A percentile compares a stretch with the other conserved stretches of the same genome.
phyloP scores from a whole-genome alignment of 768 basidiomycete genomes.

The Stropharia rugosoannulata region DNA sequence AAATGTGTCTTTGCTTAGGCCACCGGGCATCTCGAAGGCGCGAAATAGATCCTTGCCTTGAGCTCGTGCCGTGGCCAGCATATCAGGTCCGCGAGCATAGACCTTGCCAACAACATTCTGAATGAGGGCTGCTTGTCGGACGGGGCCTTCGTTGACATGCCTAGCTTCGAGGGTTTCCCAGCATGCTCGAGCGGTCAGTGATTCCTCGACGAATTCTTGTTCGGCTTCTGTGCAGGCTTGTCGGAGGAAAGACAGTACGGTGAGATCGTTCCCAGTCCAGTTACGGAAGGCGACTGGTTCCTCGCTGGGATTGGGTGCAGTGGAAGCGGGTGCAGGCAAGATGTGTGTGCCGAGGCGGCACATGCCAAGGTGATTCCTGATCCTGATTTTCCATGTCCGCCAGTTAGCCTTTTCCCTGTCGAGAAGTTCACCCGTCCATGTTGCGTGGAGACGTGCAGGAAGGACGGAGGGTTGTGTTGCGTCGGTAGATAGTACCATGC shows the following conservation, averaged over 20 bases:
- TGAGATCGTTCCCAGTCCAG: background rate
- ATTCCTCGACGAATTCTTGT: background rate
- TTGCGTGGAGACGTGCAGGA: no score
- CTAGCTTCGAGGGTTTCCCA: background rate
- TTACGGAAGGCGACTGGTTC: background rate
- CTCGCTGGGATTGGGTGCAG: background rate
- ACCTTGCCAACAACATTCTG: background rate
- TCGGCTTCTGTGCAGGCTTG: background rate
- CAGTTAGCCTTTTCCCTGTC: no score
- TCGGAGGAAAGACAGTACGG: background rate
- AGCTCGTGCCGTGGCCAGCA: conserved; percentile 3
- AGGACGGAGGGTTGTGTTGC: no score
- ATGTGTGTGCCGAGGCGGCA: no score
- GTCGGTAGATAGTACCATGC: no score
- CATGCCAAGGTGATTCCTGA: no score
- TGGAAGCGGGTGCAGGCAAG: no score
- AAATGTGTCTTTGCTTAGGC: conserved; percentile 4
- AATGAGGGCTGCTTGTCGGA: background rate
- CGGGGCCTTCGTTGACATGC: background rate
- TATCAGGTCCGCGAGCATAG: background rate
- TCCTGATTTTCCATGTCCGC: no score
- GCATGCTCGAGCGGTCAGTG: background rate
- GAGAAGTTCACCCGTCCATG: no score
- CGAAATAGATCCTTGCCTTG: background rate
- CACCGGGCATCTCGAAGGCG: conserved; percentile 4